Evolutionary conservation across 2,329 filamentous ascomycete species (phyloP).

Genomic region (Exophiala aquamarina): DNA sequence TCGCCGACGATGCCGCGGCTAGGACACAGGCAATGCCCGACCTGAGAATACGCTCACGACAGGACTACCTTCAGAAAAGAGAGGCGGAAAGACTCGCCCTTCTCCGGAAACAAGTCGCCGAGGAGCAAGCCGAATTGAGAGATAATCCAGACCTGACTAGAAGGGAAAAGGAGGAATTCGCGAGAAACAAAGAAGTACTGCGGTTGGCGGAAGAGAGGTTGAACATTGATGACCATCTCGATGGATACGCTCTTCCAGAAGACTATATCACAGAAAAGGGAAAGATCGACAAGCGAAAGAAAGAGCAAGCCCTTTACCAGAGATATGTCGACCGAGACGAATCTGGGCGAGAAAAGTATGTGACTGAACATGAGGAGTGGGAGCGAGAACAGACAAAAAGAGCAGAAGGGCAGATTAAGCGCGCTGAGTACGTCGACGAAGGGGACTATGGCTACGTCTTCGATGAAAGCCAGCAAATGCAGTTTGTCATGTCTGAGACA

Average conservation of each 20-base stretch:
- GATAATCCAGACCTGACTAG: slow-evolving; percentile 72
- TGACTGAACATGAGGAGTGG: slow-evolving; percentile 96
- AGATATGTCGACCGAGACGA: slow-evolving; percentile 86
- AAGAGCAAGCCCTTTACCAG: slow-evolving; percentile 86
- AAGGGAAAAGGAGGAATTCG: slow-evolving; percentile 82
- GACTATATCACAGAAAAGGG: slow-evolving; percentile 94
- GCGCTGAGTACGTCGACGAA: slow-evolving; percentile 71
- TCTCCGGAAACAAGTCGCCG: slow-evolving; percentile 84
- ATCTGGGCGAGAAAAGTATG: slow-evolving; percentile 80
- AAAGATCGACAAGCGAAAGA: slow-evolving; percentile 81
- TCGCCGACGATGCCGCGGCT: slow-evolving; percentile 68
- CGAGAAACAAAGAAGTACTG: slow-evolving; percentile 79
- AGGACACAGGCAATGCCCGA: slow-evolving; percentile 74
- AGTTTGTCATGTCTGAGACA: slow-evolving; percentile 75
- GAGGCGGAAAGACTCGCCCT: slow-evolving; percentile 82
- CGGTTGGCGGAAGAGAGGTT: slow-evolving; percentile 80
- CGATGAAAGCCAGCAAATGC: slow-evolving; percentile 83
- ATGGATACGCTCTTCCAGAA: slow-evolving; percentile 90
- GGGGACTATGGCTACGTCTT: slow-evolving; percentile 91
- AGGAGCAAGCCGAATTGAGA: slow-evolving; percentile 78
- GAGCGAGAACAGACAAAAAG: slow-evolving; percentile 85
- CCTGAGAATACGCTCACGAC: slow-evolving; percentile 77
- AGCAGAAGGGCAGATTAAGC: slow-evolving; percentile 80
- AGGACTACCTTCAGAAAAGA: slow-evolving; percentile 91
- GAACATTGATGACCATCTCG: slow-evolving; percentile 84